Conservation (phyloP, 345 rosid genomes). For the Angophora floribunda region DNA sequence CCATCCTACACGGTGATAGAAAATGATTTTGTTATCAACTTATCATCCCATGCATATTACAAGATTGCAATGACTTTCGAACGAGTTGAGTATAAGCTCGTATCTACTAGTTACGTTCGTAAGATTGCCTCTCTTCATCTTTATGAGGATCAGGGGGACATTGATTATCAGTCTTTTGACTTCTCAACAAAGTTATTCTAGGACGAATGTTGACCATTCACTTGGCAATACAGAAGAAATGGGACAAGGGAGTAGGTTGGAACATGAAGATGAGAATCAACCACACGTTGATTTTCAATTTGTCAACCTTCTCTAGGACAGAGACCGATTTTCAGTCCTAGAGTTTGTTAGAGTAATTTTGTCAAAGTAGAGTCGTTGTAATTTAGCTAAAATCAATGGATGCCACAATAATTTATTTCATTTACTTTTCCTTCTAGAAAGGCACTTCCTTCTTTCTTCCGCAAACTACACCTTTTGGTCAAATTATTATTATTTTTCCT, state of each 20-base stretch:
- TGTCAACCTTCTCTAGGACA: not conserved
- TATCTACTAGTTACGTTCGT: not conserved
- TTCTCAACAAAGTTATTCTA: not conserved
- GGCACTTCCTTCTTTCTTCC: not conserved
- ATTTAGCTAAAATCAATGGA: not conserved
- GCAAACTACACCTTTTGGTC: not conserved
- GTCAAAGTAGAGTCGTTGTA: not conserved
- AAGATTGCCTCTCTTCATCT: not conserved
- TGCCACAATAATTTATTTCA: not conserved
- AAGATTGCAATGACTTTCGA: not conserved
- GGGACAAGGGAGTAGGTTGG: not conserved
- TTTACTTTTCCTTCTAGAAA: not conserved
- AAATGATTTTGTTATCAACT: not conserved
- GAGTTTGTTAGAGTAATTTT: not conserved
- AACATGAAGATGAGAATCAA: not conserved
- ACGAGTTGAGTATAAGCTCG: not conserved
- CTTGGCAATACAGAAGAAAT: not conserved
- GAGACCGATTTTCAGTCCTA: not conserved
- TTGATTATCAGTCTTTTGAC: not conserved
- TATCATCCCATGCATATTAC: rapidly evolving
- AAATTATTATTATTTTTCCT: not conserved
- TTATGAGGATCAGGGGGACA: not conserved
- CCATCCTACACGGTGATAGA: rapidly evolving
- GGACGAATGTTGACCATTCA: not conserved
- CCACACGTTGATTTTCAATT: not conserved